These are phyloP conservation scores for Plasmodium berghei DNA, from an alignment of 169 alveolate species.

Conservation along the genomic window DNA sequence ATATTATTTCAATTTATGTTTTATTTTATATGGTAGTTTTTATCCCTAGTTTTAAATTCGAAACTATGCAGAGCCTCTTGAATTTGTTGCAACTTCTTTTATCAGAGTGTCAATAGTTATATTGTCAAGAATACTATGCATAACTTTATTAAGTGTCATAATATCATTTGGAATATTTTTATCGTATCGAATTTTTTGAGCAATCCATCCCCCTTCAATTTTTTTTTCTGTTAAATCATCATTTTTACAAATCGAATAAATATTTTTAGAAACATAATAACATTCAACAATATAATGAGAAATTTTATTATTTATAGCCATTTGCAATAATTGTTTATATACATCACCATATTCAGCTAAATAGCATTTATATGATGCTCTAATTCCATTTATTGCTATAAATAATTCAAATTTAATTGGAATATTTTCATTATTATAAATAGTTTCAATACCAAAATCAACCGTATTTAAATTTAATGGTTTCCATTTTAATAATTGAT, in stretches of 20 bases:
- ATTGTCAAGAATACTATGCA: constrained; percentile 88
- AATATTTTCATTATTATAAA: constrained; percentile 77
- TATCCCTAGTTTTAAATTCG: background rate
- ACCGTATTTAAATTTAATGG: constrained; percentile 96
- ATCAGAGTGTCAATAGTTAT: constrained; percentile 86
- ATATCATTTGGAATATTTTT: constrained; percentile 88
- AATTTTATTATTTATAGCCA: constrained; percentile 79
- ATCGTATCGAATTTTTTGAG: constrained; percentile 91
- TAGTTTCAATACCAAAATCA: constrained; percentile 89
- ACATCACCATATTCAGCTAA: constrained; percentile 90
- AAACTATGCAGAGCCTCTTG: background rate
- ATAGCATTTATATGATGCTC: constrained; percentile 85
- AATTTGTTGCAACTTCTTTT: constrained; percentile 76
- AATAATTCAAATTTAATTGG: constrained; percentile 82
- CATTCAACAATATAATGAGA: constrained; percentile 72
- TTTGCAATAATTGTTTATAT: constrained; percentile 84
- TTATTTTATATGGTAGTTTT: background rate
- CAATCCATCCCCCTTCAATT: constrained; percentile 93
- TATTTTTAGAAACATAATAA: constrained; percentile 51
- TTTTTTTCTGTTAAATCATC: constrained; percentile 85
- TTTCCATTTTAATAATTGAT: constrained; percentile 95
- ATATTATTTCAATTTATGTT: too few relatives aligned
- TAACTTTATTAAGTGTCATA: constrained; percentile 84
- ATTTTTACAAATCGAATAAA: constrained; percentile 79
- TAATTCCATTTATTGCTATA: constrained; percentile 82